Percentiles rank a stretch among this genome's conserved stretches.
phyloP scores from a whole-genome alignment of 2,329 filamentous ascomycete species.

The Aspergillus chevalieri region DNA sequence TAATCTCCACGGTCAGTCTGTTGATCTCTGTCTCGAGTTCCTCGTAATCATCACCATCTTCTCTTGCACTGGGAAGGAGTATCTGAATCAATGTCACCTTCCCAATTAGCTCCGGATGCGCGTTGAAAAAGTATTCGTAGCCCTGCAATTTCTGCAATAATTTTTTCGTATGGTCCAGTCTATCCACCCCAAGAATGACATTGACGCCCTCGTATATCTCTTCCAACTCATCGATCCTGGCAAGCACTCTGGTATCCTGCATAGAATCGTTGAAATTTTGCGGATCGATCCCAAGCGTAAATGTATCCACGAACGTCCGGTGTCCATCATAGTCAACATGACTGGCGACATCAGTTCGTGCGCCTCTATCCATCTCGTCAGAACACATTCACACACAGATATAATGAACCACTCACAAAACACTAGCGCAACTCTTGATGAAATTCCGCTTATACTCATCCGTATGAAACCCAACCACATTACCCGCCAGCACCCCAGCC shows the following conservation, averaged over 20 bases:
- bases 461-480: conserved; percentile 93
- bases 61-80: conserved; percentile 62
- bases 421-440: conserved; percentile 77
- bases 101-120: conserved; percentile 87
- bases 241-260: conserved; percentile 66
- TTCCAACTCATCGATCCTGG: conserved; percentile 68
- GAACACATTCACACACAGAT: background rate
- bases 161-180: conserved; percentile 91
- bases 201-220: conserved; percentile 83
- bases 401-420: conserved; percentile 52
- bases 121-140: conserved; percentile 80
- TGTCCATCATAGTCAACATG: conserved; percentile 77
- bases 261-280: conserved; percentile 82
- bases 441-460: conserved; percentile 92
- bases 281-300: conserved; percentile 88
- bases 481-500: conserved; percentile 74
- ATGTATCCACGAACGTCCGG: conserved; percentile 76
- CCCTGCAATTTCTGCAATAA: conserved; percentile 90
- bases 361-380: conserved; percentile 13
- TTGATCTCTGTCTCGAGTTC: conserved; percentile 83
- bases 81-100: conserved; percentile 88
- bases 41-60: conserved; percentile 88
- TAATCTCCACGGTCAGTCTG: conserved; percentile 83
- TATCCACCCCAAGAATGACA: conserved; percentile 83
- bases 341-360: conserved; percentile 63